Base-by-base conservation (phyloP, 2,329 filamentous ascomycete species). In the Thelonectria discophora region DNA sequence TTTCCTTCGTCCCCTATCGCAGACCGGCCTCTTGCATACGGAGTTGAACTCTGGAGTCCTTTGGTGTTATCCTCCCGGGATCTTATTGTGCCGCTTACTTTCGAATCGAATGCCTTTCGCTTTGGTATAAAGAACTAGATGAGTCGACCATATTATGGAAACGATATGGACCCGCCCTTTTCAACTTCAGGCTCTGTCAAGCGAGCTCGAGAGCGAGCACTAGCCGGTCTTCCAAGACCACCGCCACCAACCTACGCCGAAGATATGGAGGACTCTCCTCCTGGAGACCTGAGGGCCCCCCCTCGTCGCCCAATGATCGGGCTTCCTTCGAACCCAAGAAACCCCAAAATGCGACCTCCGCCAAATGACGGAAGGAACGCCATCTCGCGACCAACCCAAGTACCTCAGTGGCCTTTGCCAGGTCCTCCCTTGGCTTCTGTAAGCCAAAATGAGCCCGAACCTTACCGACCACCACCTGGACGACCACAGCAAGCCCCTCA, bases 101-200 rank as follows among this genome's bases (percentile, higher is more conserved):
- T 66, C 65, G 64, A 61, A 69, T 66, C 65, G 64, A 61, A 69
- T 62, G 63, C 66, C 48, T 60, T 37, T 63, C 55, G 66, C 63
- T 47, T 66, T 65, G 55, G 48, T 62, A 66, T 67, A 61, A 68
- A 67, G 54, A 51, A 61, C 72, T 81, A 81, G 80, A 87, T 86
- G 85, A 86, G 80, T 82, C 80, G 78, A 74, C 71, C 73, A 71
- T 80, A 85, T 80, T 76, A 86, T 86, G 84, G 80, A 77, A 80
- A 76, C 74, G 76, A 77, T 66, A 82, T 82, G 82, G 84, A 85
- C 65, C 77, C 76, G 75, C 72, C 77, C 69, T 70, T 76, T 64
- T 72, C 72, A 55, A 66, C 69, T 75, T 79, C 75, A 68, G 82
- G 82, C 70, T 86, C 85, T 62, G 80, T 86, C 68, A 82, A 75